Evolutionary conservation across 345 rosid species (phyloP).

Genomic region (Salix koriyanagi): DNA sequence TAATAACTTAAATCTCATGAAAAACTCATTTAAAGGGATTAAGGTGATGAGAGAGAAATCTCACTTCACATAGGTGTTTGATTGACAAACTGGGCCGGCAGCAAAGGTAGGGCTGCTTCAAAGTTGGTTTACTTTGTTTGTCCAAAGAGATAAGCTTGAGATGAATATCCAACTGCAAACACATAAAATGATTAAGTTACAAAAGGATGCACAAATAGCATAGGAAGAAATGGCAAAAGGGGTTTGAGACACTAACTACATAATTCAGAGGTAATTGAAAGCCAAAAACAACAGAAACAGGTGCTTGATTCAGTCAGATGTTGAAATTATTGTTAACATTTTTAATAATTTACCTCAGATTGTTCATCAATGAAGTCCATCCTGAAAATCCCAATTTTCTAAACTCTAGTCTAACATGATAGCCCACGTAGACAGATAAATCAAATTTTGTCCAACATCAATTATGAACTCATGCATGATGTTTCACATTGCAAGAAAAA

Average conservation of each 20-base stretch:
- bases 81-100: constrained; percentile 27
- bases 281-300: not conserved
- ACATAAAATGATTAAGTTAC: constrained; percentile 10
- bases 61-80: constrained; percentile 22
- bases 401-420: not conserved
- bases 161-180: constrained; percentile 27
- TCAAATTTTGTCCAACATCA: not conserved
- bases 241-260: not conserved
- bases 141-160: constrained; percentile 25
- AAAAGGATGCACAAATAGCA: not conserved
- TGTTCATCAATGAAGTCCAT: not conserved
- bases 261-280: constrained; percentile 1
- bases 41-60: constrained; percentile 2
- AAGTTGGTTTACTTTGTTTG: constrained; percentile 5
- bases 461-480: not conserved
- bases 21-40: not conserved
- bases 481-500: not conserved
- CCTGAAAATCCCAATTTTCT: not conserved
- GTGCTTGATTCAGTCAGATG: not conserved
- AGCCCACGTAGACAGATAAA: not conserved
- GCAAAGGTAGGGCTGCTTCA: constrained; percentile 29
- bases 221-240: not conserved
- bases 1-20: not conserved
- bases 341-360: not conserved
- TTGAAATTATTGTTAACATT: not conserved